Percentiles rank a stretch among this genome's conserved stretches.
phyloP scores from a whole-genome alignment of 164 flowering plant species.

The Saururus chinensis region DNA sequence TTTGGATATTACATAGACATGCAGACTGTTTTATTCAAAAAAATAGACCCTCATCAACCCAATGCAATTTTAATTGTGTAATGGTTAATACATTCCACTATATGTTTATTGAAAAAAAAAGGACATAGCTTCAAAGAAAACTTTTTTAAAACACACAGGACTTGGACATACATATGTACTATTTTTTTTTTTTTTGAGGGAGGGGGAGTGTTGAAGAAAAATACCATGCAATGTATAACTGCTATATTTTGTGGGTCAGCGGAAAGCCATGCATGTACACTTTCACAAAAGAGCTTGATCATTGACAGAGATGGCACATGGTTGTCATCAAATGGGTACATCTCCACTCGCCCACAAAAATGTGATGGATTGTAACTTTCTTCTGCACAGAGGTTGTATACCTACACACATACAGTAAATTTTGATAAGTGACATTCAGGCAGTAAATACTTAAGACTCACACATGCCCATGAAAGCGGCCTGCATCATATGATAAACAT shows the following conservation, averaged over 20 bases:
- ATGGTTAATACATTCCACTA: no score
- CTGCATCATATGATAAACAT: no score
- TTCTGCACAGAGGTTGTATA: conserved; percentile 69
- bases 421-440: neutral
- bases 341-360: conserved; percentile 69
- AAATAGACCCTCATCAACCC: no score
- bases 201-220: neutral
- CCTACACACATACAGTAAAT: conserved; percentile 22
- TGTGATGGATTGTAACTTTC: conserved; percentile 56
- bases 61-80: no score
- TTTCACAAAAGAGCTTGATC: conserved; percentile 75
- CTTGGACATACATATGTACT: neutral
- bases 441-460: neutral
- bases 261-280: conserved; percentile 67
- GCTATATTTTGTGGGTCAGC: conserved; percentile 53
- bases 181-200: neutral
- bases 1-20: no score
- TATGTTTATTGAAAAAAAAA: no score
- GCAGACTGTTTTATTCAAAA: no score
- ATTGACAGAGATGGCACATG: conserved; percentile 64
- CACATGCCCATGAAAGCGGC: no score
- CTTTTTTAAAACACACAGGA: no score
- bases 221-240: conserved; percentile 83
- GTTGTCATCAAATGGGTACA: conserved; percentile 76
- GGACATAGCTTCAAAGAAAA: no score